Base-by-base conservation (phyloP, 108 stramenopile species). In the Epithemia pelagica region DNA sequence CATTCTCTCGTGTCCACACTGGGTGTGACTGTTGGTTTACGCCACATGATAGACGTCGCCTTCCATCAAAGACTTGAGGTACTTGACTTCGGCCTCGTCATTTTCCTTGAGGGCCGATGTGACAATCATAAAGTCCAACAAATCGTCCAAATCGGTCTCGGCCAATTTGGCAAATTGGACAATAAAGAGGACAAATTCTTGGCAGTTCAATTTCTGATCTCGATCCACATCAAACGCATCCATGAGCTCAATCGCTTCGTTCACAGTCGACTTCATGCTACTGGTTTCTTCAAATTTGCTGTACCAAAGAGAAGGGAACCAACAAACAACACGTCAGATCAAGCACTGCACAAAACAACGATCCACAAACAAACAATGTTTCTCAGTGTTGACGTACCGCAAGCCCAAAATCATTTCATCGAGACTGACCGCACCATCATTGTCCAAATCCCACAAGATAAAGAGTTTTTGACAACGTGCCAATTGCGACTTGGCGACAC, bases 61-160 rank as follows among this genome's bases (percentile, higher is more conserved):
- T 2, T 28, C 65, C 24, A 25, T 23, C 15, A 70, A 18, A 1
- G 69, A 18, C 23, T 70, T 53, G 25, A 70, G 3, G 57, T 62
- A 70, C 26, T 28, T 32, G 60, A 62, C 28, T 30, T 70, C 69
- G 24, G 2, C 53, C 20, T 63, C 69, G 27, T 62, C 37, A 20
- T 70, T 70, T 32, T 70, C 69, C 53, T 70, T 63, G 15, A 70
- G 23, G 21, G 69, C 46, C 21, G 53, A 1, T 27, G 2, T 32
- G 52, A 70, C 69, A 62, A 62, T 31, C 62, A 70, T 63, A 20
- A 70, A 70, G 19, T 70, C 69, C 27, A 70, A 28, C 51, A 70
- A 18, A 0, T 70, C 69, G 23, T 27, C 2, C 21, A 70, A 28
- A 3, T 37, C 62, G 23, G 31, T 30, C 25, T 46, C 52, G 25